A percentile compares a stretch with the other conserved stretches of the same genome.
Evolutionary conservation across 495 filamentous ascomycete genomes (phyloP).

Genomic region (Podospora fimiseda): DNA sequence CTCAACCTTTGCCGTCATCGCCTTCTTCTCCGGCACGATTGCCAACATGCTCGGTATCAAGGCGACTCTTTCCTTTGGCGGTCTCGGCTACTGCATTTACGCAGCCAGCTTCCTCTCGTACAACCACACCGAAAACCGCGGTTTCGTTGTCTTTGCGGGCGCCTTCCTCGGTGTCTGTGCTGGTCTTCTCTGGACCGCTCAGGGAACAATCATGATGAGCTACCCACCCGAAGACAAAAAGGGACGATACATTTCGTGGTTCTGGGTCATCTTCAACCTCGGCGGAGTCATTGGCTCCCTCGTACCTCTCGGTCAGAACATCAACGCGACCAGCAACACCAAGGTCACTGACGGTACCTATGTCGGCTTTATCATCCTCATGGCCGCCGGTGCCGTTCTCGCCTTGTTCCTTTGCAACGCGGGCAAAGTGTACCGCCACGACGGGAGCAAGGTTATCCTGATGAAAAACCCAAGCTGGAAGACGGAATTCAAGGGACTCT

Average conservation of each 20-base stretch:
- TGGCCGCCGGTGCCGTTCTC: constrained; percentile 65
- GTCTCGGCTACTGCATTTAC: constrained; percentile 83
- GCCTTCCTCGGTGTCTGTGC: constrained; percentile 72
- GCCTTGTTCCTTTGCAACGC: constrained; percentile 70
- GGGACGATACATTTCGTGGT: constrained; percentile 81
- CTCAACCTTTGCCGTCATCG: constrained; percentile 77
- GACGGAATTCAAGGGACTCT: constrained; percentile 72
- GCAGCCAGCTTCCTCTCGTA: constrained; percentile 71
- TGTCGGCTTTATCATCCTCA: constrained; percentile 83
- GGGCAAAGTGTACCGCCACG: constrained; percentile 66
- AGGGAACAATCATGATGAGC: constrained; percentile 93
- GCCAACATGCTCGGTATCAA: constrained; percentile 71
- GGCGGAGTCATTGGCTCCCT: constrained; percentile 86
- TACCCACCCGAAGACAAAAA: constrained; percentile 79
- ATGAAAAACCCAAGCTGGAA: constrained; percentile 83
- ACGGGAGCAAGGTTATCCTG: constrained; percentile 68
- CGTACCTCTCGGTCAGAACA: constrained; percentile 75
- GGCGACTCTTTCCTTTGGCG: constrained; percentile 68
- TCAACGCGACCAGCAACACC: constrained; percentile 51
- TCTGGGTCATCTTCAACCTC: constrained; percentile 95
- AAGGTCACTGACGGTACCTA: constrained; percentile 81
- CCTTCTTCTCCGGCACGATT: constrained; percentile 79
- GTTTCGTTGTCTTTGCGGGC: constrained; percentile 73
- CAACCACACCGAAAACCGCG: constrained; percentile 70
- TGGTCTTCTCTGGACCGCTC: constrained; percentile 83